Evolutionary conservation across 345 rosid species (phyloP).

Genomic region (Rhodamnia argentea): DNA sequence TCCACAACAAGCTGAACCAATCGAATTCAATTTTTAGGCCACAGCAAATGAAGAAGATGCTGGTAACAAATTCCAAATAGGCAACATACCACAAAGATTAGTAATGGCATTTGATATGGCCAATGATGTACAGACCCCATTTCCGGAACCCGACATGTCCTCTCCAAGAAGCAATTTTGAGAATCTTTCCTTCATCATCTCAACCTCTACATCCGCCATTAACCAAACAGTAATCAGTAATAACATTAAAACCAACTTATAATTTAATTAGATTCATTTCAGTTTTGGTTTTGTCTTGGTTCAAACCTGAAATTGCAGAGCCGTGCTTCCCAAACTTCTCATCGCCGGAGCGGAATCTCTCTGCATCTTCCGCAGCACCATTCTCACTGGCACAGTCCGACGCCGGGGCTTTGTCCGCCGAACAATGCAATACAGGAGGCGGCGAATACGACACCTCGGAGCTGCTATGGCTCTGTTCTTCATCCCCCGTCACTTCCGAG

Average conservation of each 20-base stretch:
- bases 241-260: not conserved
- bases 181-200: constrained; percentile 98
- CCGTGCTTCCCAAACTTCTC: constrained; percentile 32
- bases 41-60: not conserved
- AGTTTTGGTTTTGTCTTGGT: not conserved
- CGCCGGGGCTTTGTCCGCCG: constrained; percentile 27
- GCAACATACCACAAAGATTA: constrained; percentile 80
- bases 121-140: constrained; percentile 89
- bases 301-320: constrained; percentile 8
- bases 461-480: constrained; percentile 49
- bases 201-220: constrained; percentile 42
- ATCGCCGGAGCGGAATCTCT: constrained; percentile 15
- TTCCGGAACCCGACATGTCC: constrained; percentile 99
- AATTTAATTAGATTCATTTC: not conserved
- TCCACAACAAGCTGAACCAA: not conserved
- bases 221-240: not conserved
- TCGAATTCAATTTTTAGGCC: not conserved
- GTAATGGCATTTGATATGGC: constrained; percentile 95
- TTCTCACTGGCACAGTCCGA: constrained; percentile 30
- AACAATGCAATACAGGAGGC: constrained; percentile 17
- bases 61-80: not conserved
- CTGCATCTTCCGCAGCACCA: constrained; percentile 16
- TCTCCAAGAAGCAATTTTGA: constrained; percentile 92
- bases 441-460: constrained; percentile 60
- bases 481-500: constrained; percentile 49